These are phyloP conservation scores for Myriosclerotinia scirpicola DNA, from an alignment of 2,329 filamentous ascomycete genomes.

Conservation along the genomic window DNA sequence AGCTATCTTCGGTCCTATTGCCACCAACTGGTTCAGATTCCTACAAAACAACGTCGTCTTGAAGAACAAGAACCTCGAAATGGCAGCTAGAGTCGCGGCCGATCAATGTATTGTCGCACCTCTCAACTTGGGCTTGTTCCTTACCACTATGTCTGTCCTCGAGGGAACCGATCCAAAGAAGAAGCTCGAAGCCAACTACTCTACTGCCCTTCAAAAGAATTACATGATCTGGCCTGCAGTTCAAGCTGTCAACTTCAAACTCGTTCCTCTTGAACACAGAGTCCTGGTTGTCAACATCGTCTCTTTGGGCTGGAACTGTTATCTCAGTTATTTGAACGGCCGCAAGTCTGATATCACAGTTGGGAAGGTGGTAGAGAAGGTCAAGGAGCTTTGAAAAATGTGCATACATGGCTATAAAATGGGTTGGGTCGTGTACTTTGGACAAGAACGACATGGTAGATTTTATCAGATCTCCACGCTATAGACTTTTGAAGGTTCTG, in stretches of 20 bases:
- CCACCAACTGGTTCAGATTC: slow-evolving; percentile 69
- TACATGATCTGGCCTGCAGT: slow-evolving; percentile 70
- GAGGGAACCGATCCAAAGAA: slow-evolving; percentile 59
- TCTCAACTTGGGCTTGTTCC: slow-evolving; percentile 62
- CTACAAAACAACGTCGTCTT: slow-evolving; percentile 62
- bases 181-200: slow-evolving; percentile 61
- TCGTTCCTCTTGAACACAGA: slow-evolving; percentile 66
- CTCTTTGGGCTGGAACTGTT: slow-evolving; percentile 55
- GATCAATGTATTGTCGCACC: slow-evolving; percentile 69
- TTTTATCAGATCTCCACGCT: slow-evolving; percentile 15
- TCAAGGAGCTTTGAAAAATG: slow-evolving; percentile 19
- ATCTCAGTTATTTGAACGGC: slow-evolving; percentile 42
- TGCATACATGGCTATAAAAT: slow-evolving; percentile 4
- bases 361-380: slow-evolving; percentile 18
- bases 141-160: slow-evolving; percentile 66
- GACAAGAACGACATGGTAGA: slow-evolving; percentile 1
- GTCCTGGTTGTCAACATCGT: slow-evolving; percentile 72
- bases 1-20: slow-evolving; percentile 69
- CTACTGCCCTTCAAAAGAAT: slow-evolving; percentile 63
- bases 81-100: slow-evolving; percentile 60
- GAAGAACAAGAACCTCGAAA: slow-evolving; percentile 56
- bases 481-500: slow-evolving; percentile 18
- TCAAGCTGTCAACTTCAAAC: slow-evolving; percentile 68
- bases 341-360: slow-evolving; percentile 17
- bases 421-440: slow-evolving; percentile 6